Evolutionary conservation across 129 eudicot species (phyloP).

Genomic region (Artemisia argyi): DNA sequence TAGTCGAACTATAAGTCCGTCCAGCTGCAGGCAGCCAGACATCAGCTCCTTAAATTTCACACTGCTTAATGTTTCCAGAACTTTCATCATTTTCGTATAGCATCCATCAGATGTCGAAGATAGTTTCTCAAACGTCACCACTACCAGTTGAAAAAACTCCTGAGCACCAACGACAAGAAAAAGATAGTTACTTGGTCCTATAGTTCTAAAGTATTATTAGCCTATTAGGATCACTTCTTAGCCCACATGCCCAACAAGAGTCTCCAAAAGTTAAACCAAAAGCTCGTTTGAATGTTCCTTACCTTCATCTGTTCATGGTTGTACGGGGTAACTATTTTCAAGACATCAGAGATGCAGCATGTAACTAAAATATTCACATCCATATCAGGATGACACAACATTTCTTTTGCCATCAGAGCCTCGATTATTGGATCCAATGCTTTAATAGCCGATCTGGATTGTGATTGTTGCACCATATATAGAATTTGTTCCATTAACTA

Average conservation of each 20-base stretch:
- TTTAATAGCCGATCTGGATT: not conserved
- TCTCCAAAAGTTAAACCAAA: not conserved
- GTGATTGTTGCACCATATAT: slow-evolving; percentile 18
- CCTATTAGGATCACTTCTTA: too few species aligned
- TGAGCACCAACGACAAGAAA: slow-evolving; percentile 8
- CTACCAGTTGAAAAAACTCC: slow-evolving; percentile 45
- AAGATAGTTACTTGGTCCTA: not conserved
- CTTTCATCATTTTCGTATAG: slow-evolving; percentile 31
- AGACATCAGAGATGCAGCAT: slow-evolving; percentile 38
- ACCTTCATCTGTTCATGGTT: slow-evolving; percentile 41
- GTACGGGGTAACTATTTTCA: slow-evolving; percentile 44
- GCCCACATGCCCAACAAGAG: not conserved
- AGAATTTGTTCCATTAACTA: slow-evolving; percentile 5
- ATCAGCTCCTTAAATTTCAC: slow-evolving; percentile 31
- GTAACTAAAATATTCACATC: slow-evolving; percentile 37
- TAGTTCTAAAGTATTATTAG: not conserved
- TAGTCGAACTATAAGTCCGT: slow-evolving; percentile 36
- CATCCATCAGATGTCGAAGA: slow-evolving; percentile 33
- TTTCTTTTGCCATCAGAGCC: slow-evolving; percentile 31
- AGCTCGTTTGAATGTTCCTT: slow-evolving; percentile 1
- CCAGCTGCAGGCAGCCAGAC: slow-evolving; percentile 37
- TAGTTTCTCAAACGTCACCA: slow-evolving; percentile 37
- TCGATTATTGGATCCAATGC: slow-evolving; percentile 33
- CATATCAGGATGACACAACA: slow-evolving; percentile 25
- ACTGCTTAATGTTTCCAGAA: slow-evolving; percentile 34